A percentile compares a stretch with the other conserved stretches of the same genome.
Evolutionary conservation across 202 grass and related monocot genomes (phyloP).

Genomic region (Cymbopogon flexuosus): DNA sequence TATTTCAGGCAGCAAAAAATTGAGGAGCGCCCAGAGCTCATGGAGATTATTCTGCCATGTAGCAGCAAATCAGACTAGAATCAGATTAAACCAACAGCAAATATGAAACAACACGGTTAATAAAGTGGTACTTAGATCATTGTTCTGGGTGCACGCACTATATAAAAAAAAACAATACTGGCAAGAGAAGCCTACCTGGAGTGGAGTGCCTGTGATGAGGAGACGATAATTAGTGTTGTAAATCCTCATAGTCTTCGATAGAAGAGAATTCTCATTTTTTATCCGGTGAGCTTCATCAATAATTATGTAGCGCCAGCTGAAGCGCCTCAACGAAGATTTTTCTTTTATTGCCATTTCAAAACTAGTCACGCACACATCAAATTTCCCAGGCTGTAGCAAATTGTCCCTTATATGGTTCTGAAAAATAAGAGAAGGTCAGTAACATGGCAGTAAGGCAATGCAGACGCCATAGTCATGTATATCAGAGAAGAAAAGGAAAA

Average conservation of each 20-base stretch:
- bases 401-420: constrained; percentile 82
- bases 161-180: constrained; percentile 7
- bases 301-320: constrained; percentile 94
- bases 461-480: neutral
- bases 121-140: neutral
- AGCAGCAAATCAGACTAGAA: neutral
- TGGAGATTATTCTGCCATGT: constrained; percentile 85
- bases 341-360: constrained; percentile 99
- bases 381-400: constrained; percentile 75
- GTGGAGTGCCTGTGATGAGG: constrained; percentile 84
- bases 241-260: constrained; percentile 88
- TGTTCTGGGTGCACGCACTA: neutral
- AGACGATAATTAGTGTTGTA: constrained; percentile 91
- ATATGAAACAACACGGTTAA: neutral
- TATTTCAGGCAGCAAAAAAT: constrained; percentile 93
- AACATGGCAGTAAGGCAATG: neutral
- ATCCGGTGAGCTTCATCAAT: constrained; percentile 94
- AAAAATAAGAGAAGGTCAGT: constrained; percentile 23
- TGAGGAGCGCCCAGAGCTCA: constrained; percentile 93
- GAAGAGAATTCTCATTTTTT: constrained; percentile 95
- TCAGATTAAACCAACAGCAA: constrained; percentile 8
- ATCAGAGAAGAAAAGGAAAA: neutral
- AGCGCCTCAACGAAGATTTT: constrained; percentile 66
- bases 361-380: constrained; percentile 86
- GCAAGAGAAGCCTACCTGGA: constrained; percentile 53